Conservation (phyloP, 2,329 filamentous ascomycete species). For the Hypoxylon sp. region DNA sequence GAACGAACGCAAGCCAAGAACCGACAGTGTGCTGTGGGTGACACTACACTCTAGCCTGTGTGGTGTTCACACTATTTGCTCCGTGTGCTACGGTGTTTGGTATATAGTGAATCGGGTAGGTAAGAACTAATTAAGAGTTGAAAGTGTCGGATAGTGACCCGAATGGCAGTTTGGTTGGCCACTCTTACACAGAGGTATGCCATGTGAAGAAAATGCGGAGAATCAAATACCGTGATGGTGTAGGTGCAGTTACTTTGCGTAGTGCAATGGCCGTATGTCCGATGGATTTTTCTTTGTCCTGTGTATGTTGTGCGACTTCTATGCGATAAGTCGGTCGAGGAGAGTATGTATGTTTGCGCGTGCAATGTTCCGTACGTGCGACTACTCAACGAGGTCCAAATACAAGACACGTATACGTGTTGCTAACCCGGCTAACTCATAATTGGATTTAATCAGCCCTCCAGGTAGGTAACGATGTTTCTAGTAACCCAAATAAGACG, state of each 20-base stretch:
- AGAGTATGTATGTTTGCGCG: neutral
- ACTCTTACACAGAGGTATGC: neutral
- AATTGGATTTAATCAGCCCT: too few species aligned
- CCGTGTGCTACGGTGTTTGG: neutral
- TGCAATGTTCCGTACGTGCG: neutral
- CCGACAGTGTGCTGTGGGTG: conserved; percentile 29
- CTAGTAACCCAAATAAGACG: too few species aligned
- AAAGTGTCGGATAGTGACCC: neutral
- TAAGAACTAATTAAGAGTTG: neutral
- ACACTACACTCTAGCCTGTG: neutral
- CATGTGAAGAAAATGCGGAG: neutral
- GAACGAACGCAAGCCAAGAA: conserved; percentile 26
- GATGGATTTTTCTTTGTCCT: too few species aligned
- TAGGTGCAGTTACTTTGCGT: too few species aligned
- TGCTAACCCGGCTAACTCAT: too few species aligned
- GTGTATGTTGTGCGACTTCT: neutral
- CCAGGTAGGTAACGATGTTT: too few species aligned
- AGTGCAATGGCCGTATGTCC: too few species aligned
- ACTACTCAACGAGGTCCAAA: neutral
- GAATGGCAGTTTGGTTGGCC: neutral
- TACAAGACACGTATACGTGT: neutral
- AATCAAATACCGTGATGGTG: neutral
- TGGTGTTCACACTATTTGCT: neutral
- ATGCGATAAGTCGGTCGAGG: neutral
- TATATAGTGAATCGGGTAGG: neutral